Evolutionary conservation across 768 basidiomycete genomes (phyloP).

Genomic region (Russula virescens): DNA sequence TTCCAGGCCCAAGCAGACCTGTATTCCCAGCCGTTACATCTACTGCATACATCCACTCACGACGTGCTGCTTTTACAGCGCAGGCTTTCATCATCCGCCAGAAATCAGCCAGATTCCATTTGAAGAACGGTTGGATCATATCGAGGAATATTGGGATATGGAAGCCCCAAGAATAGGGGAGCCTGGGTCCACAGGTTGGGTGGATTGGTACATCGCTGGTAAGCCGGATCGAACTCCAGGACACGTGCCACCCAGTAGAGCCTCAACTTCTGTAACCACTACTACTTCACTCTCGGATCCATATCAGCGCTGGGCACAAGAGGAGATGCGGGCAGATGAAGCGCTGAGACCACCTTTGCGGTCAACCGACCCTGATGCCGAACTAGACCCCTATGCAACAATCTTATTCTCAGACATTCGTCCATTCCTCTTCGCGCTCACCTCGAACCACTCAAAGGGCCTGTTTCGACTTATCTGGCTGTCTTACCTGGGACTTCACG

Average conservation of each 20-base stretch:
- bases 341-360: conserved; percentile 45
- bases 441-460: conserved; percentile 41
- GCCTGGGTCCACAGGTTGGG: conserved; percentile 60
- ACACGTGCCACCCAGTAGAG: conserved; percentile 10
- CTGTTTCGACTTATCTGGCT: conserved; percentile 67
- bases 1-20: conserved; percentile 83
- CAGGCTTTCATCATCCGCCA: conserved; percentile 48
- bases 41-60: background rate
- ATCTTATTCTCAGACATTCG: conserved; percentile 72
- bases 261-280: conserved; percentile 12
- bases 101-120: conserved; percentile 40
- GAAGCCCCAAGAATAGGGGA: conserved; percentile 77
- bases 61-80: conserved; percentile 35
- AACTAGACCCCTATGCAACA: conserved; percentile 63
- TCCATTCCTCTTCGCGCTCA: conserved; percentile 44
- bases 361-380: conserved; percentile 43
- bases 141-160: conserved; percentile 84
- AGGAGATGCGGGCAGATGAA: conserved; percentile 49
- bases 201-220: conserved; percentile 47
- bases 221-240: conserved; percentile 31
- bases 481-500: conserved; percentile 60
- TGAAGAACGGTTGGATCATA: conserved; percentile 44
- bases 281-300: conserved; percentile 45
- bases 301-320: conserved; percentile 58
- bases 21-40: conserved; percentile 39